A percentile compares a stretch with the other conserved stretches of the same genome.
phyloP scores from a whole-genome alignment of 2,329 filamentous ascomycete genomes.

The Ophiocordyceps australis region DNA sequence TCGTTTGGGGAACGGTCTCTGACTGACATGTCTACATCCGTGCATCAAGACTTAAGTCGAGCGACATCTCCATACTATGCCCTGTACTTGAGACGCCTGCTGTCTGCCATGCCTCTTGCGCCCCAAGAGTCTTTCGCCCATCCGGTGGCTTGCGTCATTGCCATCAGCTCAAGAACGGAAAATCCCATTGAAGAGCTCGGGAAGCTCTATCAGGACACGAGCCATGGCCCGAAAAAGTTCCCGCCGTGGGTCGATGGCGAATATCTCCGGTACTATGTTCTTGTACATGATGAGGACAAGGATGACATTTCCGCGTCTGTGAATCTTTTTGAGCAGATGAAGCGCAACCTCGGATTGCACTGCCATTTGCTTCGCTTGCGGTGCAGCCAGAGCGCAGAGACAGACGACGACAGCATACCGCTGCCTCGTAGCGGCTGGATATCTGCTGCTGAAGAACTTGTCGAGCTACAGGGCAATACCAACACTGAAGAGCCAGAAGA shows the following conservation, averaged over 20 bases:
- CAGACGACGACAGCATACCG: slow-evolving; percentile 77
- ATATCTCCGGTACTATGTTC: slow-evolving; percentile 86
- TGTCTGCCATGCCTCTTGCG: slow-evolving; percentile 62
- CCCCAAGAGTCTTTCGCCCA: slow-evolving; percentile 90
- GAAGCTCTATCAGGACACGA: slow-evolving; percentile 71
- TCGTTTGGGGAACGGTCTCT: slow-evolving; percentile 51
- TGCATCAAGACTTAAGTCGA: no score
- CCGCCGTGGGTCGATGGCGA: slow-evolving; percentile 82
- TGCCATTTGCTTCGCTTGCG: slow-evolving; percentile 80
- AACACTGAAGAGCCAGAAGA: slow-evolving; percentile 51
- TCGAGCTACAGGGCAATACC: slow-evolving; percentile 51
- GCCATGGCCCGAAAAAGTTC: slow-evolving; percentile 51
- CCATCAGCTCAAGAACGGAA: slow-evolving; percentile 76
- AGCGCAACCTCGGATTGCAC: slow-evolving; percentile 89
- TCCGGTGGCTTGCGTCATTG: slow-evolving; percentile 85
- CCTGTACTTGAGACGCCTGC: slow-evolving; percentile 63
- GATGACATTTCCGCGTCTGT: slow-evolving; percentile 87
- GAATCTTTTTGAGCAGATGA: slow-evolving; percentile 93
- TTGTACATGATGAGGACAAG: slow-evolving; percentile 90
- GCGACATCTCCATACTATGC: slow-evolving; percentile 79
- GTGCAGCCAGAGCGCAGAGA: slow-evolving; percentile 69
- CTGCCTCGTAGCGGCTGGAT: slow-evolving; percentile 79
- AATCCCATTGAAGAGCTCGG: slow-evolving; percentile 76
- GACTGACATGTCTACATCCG: slow-evolving; percentile 26
- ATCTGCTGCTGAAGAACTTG: slow-evolving; percentile 69